Conservation (phyloP, 192 early-diverging fungal genomes). For the Rhizophagus sp. region DNA sequence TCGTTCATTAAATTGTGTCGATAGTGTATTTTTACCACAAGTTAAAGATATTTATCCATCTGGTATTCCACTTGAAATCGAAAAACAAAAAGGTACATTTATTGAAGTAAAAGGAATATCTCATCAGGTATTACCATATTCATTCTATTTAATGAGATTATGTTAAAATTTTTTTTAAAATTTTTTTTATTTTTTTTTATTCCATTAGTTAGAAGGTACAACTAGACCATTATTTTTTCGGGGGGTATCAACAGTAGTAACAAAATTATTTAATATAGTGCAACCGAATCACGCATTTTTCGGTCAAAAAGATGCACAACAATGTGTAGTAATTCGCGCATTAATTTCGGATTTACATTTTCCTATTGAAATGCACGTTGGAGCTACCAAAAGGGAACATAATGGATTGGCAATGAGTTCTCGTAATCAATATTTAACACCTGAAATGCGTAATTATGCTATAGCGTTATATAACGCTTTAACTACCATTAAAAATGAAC, state of each 20-base stretch:
- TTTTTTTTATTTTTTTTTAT: neutral
- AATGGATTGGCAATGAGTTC: constrained; percentile 91
- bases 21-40: constrained; percentile 61
- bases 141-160: neutral
- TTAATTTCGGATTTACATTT: constrained; percentile 89
- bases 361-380: constrained; percentile 70
- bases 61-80: constrained; percentile 82
- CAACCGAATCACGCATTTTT: constrained; percentile 85
- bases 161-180: neutral
- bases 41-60: constrained; percentile 92
- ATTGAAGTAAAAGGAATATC: constrained; percentile 88
- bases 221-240: constrained; percentile 95
- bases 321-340: constrained; percentile 75
- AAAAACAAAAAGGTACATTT: constrained; percentile 84
- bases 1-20: constrained; percentile 48
- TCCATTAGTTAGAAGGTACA: constrained; percentile 76
- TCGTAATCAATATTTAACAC: constrained; percentile 82
- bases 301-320: constrained; percentile 98
- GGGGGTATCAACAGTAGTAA: constrained; percentile 93
- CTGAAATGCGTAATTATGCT: constrained; percentile 67
- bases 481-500: constrained; percentile 41
- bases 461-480: constrained; percentile 77
- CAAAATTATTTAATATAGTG: constrained; percentile 90
- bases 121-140: constrained; percentile 54
- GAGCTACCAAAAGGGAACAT: constrained; percentile 71